Evolutionary conservation across 2,329 filamentous ascomycete species (phyloP).

Genomic region (Eutypa lata): DNA sequence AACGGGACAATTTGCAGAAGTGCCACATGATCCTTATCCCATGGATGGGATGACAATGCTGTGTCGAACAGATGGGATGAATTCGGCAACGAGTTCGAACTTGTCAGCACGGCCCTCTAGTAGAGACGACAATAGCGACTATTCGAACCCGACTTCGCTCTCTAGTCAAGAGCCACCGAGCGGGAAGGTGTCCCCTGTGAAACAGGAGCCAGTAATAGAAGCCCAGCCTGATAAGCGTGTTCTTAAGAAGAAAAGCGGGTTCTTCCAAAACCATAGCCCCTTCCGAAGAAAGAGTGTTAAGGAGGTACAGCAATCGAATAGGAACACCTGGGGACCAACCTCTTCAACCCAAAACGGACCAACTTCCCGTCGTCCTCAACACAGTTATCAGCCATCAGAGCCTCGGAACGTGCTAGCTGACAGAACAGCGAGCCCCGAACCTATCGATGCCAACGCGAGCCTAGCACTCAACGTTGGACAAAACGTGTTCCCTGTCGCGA

Average conservation of each 20-base stretch:
- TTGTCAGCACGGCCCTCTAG: conserved; percentile 71
- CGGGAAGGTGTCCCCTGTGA: conserved; percentile 70
- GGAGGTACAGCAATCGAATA: conserved; percentile 49
- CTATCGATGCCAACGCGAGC: conserved; percentile 86
- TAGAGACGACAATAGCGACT: conserved; percentile 85
- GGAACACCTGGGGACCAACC: conserved; percentile 58
- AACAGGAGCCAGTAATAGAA: conserved; percentile 50
- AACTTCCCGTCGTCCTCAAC: conserved; percentile 32
- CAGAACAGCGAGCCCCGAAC: conserved; percentile 67
- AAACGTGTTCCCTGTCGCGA: conserved; percentile 91
- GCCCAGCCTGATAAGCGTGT: conserved; percentile 63
- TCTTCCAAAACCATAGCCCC: conserved; percentile 89
- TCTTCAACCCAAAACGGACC: conserved; percentile 12
- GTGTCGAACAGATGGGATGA: conserved; percentile 68
- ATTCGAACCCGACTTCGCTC: conserved; percentile 83
- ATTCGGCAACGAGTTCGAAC: conserved; percentile 45
- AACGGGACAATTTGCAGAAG: conserved; percentile 58
- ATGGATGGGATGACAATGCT: conserved; percentile 97
- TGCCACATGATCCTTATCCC: conserved; percentile 92
- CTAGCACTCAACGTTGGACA: conserved; percentile 92
- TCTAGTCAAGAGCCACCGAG: conserved; percentile 80
- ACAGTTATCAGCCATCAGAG: conserved; percentile 37
- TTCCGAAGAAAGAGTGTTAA: conserved; percentile 92
- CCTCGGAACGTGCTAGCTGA: conserved; percentile 36
- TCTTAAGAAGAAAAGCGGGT: conserved; percentile 72